phyloP scores from a whole-genome alignment of 106 monocot species.

The Ottelia alismoides region DNA sequence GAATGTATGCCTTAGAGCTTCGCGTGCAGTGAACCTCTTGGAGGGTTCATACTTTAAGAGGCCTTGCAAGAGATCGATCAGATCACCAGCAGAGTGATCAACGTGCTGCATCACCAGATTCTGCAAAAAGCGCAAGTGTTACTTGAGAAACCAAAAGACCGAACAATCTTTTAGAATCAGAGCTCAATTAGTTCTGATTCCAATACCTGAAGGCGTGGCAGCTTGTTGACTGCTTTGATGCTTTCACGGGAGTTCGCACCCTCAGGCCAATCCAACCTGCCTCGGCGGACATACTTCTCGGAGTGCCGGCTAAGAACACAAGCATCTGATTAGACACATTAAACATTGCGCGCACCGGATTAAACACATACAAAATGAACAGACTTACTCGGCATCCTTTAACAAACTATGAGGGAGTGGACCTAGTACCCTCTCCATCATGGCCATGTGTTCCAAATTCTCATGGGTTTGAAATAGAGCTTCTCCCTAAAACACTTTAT shows the following conservation, averaged over 20 bases:
- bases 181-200: neutral
- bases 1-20: slow-evolving; percentile 54
- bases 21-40: slow-evolving; percentile 29
- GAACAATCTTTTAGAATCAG: too few species aligned
- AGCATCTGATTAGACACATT: neutral
- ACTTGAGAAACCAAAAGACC: too few species aligned
- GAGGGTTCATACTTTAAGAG: slow-evolving; percentile 40
- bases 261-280: slow-evolving; percentile 62
- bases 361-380: neutral
- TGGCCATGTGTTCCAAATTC: slow-evolving; percentile 80
- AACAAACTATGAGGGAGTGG: slow-evolving; percentile 60
- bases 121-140: too few species aligned
- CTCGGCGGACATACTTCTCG: slow-evolving; percentile 58
- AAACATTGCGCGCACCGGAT: too few species aligned
- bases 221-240: slow-evolving; percentile 47
- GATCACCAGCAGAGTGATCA: slow-evolving; percentile 48
- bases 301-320: slow-evolving; percentile 25
- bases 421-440: slow-evolving; percentile 90
- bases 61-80: slow-evolving; percentile 43
- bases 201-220: slow-evolving; percentile 49
- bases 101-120: slow-evolving; percentile 47
- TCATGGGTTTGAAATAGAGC: slow-evolving; percentile 91
- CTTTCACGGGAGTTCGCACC: slow-evolving; percentile 56
- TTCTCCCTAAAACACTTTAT: slow-evolving; percentile 37
- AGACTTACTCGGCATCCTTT: slow-evolving; percentile 67